Conservation (phyloP, 768 basidiomycete species). For the Leccinum variicolor region DNA sequence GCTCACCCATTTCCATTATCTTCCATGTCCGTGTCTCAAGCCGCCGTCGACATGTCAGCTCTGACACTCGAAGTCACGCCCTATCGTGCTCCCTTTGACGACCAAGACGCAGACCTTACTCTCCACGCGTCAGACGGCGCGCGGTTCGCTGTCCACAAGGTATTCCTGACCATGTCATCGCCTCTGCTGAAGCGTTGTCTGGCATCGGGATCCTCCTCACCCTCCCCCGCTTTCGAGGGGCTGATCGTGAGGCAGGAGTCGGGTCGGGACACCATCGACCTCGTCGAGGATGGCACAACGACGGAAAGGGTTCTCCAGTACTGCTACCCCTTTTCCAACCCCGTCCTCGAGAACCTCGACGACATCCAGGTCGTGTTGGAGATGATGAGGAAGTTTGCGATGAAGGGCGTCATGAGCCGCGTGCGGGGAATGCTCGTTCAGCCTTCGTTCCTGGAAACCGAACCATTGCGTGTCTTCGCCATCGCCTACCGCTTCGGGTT, state of each 20-base stretch:
- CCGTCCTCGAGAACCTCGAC: conserved; percentile 31
- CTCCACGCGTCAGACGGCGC: conserved; percentile 41
- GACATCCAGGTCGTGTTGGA: conserved; percentile 34
- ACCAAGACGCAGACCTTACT: conserved; percentile 39
- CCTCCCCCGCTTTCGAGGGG: conserved; percentile 27
- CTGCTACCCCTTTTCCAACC: conserved; percentile 36
- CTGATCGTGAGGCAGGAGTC: conserved; percentile 21
- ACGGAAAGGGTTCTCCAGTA: conserved; percentile 33
- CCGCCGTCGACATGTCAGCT: conserved; percentile 22
- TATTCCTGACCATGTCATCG: conserved; percentile 41
- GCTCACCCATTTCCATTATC: conserved; percentile 12
- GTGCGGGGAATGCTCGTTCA: conserved; percentile 28
- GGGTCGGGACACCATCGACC: conserved; percentile 25
- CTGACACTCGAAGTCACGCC: conserved; percentile 27
- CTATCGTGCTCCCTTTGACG: conserved; percentile 36
- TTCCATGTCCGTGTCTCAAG: conserved; percentile 31
- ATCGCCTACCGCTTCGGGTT: conserved; percentile 37
- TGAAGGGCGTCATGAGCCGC: conserved; percentile 30
- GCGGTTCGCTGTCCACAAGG: conserved; percentile 41
- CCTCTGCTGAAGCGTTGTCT: conserved; percentile 36
- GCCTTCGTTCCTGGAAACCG: conserved; percentile 25
- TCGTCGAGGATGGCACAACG: conserved; percentile 31
- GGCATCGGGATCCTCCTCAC: conserved; percentile 25
- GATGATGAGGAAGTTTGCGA: conserved; percentile 39
- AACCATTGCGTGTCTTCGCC: conserved; percentile 38